Conservation (phyloP, 1,139 yeast genomes). For the Komagataea norvegica region DNA sequence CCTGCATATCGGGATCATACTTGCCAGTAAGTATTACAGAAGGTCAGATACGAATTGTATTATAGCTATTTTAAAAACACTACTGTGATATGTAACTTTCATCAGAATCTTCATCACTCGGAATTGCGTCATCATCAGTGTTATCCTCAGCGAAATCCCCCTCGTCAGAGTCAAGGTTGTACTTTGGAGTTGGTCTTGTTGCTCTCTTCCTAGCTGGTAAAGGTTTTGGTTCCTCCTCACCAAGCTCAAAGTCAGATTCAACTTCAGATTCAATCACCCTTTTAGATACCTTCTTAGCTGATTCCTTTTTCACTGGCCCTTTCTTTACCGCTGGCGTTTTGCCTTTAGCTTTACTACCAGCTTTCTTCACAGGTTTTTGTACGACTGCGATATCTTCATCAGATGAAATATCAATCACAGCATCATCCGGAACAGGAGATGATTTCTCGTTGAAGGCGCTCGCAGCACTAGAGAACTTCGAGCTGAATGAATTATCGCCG, state of each 20-base stretch:
- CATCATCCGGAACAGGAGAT: too few relatives aligned
- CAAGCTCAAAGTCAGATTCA: constrained; percentile 28
- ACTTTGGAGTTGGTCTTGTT: constrained; percentile 25
- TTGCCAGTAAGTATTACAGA: too few relatives aligned
- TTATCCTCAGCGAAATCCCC: constrained; percentile 4
- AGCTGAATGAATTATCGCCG: constrained; percentile 18
- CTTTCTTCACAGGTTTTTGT: constrained; percentile 13
- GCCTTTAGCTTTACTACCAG: constrained; percentile 17
- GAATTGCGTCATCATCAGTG: constrained; percentile 6
- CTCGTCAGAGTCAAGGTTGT: constrained; percentile 23
- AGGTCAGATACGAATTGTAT: too few relatives aligned
- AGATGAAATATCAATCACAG: constrained; percentile 3
- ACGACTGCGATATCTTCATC: constrained; percentile 12
- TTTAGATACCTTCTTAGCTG: constrained; percentile 19
- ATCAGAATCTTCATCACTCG: too few relatives aligned
- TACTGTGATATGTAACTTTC: too few relatives aligned
- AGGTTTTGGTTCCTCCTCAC: constrained; percentile 14
- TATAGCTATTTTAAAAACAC: too few relatives aligned
- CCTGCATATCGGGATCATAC: too few relatives aligned
- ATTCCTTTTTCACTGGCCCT: constrained; percentile 7
- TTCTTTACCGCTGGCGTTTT: constrained; percentile 9
- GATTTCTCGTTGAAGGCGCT: constrained; percentile 10
- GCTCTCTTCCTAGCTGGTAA: constrained; percentile 22
- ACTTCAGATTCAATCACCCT: constrained; percentile 23
- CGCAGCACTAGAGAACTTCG: constrained; percentile 24